A percentile compares a stretch with the other conserved stretches of the same genome.
These are phyloP conservation scores for Boletus rex-veris DNA, from an alignment of 768 basidiomycete genomes.

Conservation along the genomic window DNA sequence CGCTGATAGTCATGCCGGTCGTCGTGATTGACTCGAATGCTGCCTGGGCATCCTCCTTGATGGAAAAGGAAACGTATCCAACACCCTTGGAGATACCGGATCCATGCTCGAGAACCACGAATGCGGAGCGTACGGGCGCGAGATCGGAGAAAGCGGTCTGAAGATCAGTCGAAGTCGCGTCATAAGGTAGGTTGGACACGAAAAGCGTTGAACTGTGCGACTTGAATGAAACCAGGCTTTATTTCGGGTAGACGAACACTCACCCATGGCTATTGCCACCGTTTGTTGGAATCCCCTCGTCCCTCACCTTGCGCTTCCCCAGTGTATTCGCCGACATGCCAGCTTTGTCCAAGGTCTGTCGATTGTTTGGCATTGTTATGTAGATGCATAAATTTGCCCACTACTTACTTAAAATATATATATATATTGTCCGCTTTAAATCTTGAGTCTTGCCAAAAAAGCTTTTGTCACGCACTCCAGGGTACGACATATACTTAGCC, in stretches of 20 bases:
- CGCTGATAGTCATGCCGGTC: constrained; percentile 63
- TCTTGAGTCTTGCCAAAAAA: too few species aligned
- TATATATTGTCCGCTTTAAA: too few species aligned
- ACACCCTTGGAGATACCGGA: constrained; percentile 86
- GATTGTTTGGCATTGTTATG: constrained; percentile 12
- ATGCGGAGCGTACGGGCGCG: constrained; percentile 90
- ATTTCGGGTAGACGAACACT: background rate
- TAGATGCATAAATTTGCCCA: too few species aligned
- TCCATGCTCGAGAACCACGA: constrained; percentile 81
- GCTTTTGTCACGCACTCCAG: too few species aligned
- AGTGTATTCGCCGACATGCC: constrained; percentile 12
- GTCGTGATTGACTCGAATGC: constrained; percentile 63
- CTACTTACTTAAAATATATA: too few species aligned
- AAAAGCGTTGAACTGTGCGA: constrained; percentile 75
- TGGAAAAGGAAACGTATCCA: constrained; percentile 91
- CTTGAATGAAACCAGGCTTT: background rate
- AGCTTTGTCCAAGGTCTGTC: background rate
- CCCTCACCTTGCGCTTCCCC: constrained; percentile 29
- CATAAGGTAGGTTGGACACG: constrained; percentile 89
- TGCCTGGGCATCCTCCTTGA: constrained; percentile 81
- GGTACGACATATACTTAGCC: too few species aligned
- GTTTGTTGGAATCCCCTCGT: constrained; percentile 8
- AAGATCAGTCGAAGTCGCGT: constrained; percentile 85
- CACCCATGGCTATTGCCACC: constrained; percentile 20
- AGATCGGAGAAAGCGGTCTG: constrained; percentile 93